Evolutionary conservation across 805 yeast genomes (phyloP).

Genomic region (Cyberlindnera mycetangii): DNA sequence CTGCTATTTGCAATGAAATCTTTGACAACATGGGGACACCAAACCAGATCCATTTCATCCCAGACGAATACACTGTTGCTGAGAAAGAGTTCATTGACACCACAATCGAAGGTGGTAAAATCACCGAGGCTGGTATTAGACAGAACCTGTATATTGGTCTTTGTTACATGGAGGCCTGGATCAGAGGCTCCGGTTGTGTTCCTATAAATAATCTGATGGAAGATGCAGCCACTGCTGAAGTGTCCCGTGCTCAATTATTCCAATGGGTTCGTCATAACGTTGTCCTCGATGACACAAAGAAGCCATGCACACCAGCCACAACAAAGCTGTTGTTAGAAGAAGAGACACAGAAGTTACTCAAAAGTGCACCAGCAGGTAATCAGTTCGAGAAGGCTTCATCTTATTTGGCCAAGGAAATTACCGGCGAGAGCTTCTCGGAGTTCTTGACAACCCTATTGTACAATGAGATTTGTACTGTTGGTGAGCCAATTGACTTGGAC

Average conservation of each 20-base stretch:
- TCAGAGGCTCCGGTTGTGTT: constrained; percentile 79
- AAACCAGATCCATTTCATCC: constrained; percentile 57
- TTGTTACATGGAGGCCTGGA: constrained; percentile 83
- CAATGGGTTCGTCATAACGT: constrained; percentile 81
- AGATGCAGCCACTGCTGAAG: constrained; percentile 90
- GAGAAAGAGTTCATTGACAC: constrained; percentile 59
- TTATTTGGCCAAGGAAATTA: constrained; percentile 67
- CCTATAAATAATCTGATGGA: constrained; percentile 86
- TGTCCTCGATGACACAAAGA: constrained; percentile 53
- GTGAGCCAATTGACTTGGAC: constrained; percentile 28
- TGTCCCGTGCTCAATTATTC: constrained; percentile 75
- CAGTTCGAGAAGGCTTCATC: constrained; percentile 67
- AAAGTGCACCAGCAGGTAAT: constrained; percentile 45
- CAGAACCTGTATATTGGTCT: constrained; percentile 74
- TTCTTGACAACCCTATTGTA: constrained; percentile 74
- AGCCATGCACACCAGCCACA: constrained; percentile 55
- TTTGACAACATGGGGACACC: constrained; percentile 82
- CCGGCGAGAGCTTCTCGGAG: constrained; percentile 69
- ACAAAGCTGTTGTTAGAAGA: constrained; percentile 56
- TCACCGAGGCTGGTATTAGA: constrained; percentile 68
- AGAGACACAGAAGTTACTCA: constrained; percentile 55
- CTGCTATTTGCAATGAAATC: constrained; percentile 66
- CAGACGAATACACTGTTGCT: constrained; percentile 58
- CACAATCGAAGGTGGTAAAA: constrained; percentile 54
- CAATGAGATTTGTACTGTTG: constrained; percentile 49